Evolutionary conservation across 2,329 filamentous ascomycete species (phyloP).

Genomic region (Aspergillus ruber): DNA sequence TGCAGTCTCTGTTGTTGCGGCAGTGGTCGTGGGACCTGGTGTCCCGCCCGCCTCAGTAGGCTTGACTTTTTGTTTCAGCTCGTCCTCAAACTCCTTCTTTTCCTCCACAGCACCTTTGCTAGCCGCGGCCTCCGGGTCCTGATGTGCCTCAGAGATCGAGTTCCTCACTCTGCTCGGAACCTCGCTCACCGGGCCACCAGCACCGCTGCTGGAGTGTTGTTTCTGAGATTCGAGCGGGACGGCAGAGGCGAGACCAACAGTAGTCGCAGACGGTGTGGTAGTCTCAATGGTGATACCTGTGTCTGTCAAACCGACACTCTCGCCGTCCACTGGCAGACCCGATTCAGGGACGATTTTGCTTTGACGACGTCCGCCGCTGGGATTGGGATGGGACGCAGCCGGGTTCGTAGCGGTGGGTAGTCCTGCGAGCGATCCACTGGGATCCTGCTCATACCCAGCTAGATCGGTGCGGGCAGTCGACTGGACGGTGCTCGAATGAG

Average conservation of each 20-base stretch:
- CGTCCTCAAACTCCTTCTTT: slow-evolving; percentile 67
- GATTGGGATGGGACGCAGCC: neutral
- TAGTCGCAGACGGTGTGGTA: slow-evolving; percentile 43
- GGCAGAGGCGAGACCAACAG: slow-evolving; percentile 38
- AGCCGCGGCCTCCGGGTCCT: slow-evolving; percentile 64
- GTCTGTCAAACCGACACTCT: slow-evolving; percentile 35
- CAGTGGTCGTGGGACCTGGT: slow-evolving; percentile 36
- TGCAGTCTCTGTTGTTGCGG: slow-evolving; percentile 32
- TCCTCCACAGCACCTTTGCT: slow-evolving; percentile 64
- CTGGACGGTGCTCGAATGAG: slow-evolving; percentile 66
- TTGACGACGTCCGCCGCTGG: slow-evolving; percentile 6
- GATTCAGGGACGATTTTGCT: slow-evolving; percentile 73
- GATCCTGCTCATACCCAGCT: slow-evolving; percentile 77
- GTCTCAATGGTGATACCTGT: slow-evolving; percentile 50
- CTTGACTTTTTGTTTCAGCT: slow-evolving; percentile 55
- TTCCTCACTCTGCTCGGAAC: slow-evolving; percentile 42
- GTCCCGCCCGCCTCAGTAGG: slow-evolving; percentile 30
- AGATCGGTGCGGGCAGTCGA: slow-evolving; percentile 63
- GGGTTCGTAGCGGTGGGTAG: neutral
- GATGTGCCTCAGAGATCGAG: slow-evolving; percentile 46
- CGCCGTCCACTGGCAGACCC: slow-evolving; percentile 60
- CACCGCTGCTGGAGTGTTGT: slow-evolving; percentile 9
- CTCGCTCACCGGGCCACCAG: slow-evolving; percentile 15
- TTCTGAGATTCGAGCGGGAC: slow-evolving; percentile 39
- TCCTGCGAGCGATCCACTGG: slow-evolving; percentile 43